Conservation (phyloP, 768 basidiomycete genomes). For the Tephrocybe rancida region DNA sequence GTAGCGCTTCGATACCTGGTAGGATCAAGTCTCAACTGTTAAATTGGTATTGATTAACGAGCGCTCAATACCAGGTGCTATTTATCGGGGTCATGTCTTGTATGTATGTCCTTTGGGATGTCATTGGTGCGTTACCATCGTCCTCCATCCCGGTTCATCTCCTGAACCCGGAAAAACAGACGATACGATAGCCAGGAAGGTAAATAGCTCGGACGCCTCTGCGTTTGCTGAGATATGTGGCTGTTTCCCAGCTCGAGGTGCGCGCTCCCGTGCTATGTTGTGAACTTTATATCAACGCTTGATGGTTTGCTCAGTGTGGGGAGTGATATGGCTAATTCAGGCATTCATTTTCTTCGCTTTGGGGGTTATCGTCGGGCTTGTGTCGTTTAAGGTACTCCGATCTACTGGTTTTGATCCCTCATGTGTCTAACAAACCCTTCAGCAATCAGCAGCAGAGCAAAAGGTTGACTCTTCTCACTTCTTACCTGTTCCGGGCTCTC, state of each 20-base stretch:
- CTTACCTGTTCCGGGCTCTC: constrained; percentile 60
- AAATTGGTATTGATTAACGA: background rate
- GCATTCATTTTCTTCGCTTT: constrained; percentile 75
- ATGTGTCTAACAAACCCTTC: background rate
- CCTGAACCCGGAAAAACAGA: constrained; percentile 41
- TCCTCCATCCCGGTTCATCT: background rate
- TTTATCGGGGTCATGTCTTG: constrained; percentile 89
- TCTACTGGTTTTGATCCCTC: background rate
- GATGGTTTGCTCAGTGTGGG: constrained; percentile 65
- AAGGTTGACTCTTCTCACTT: constrained; percentile 44
- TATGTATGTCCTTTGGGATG: constrained; percentile 87
- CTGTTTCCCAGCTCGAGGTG: constrained; percentile 83
- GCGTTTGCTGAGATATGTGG: constrained; percentile 85
- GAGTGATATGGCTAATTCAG: constrained; percentile 82
- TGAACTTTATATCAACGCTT: background rate
- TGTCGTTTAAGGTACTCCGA: constrained; percentile 76
- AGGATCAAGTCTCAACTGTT: constrained; percentile 18
- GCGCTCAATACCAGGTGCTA: constrained; percentile 46
- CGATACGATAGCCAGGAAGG: constrained; percentile 82
- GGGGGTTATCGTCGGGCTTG: constrained; percentile 77
- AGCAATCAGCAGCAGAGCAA: constrained; percentile 57
- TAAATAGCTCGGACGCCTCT: constrained; percentile 86
- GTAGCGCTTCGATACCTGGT: constrained; percentile 80
- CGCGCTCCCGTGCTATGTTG: background rate
- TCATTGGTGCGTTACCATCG: constrained; percentile 59